These are phyloP conservation scores for Boehmeria nivea DNA, from an alignment of 306 rosid species.

Conservation along the genomic window DNA sequence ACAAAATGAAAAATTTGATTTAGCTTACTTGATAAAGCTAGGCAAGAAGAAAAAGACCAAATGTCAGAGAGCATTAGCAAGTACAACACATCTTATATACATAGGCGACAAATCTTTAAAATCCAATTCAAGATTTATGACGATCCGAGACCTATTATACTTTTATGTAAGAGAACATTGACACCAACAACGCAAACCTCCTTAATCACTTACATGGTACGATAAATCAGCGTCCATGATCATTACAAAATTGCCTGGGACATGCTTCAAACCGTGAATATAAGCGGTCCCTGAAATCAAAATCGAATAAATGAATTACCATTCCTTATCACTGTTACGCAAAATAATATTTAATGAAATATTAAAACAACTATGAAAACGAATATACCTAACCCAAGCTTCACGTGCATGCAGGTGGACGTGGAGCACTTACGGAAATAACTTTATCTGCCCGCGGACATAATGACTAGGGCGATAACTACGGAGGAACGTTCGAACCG, in stretches of 20 bases:
- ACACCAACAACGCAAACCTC: too few relatives aligned
- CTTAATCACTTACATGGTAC: slow-evolving; percentile 62
- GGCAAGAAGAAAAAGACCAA: slow-evolving; percentile 52
- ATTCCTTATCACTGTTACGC: background rate
- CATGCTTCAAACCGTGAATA: slow-evolving; percentile 89
- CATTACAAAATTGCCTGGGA: slow-evolving; percentile 84
- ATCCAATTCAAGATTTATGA: too few relatives aligned
- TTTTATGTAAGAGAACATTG: too few relatives aligned
- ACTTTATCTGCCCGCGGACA: too few relatives aligned
- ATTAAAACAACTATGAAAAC: background rate
- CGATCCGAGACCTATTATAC: too few relatives aligned
- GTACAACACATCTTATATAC: too few relatives aligned
- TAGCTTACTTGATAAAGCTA: slow-evolving; percentile 65
- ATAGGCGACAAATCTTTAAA: too few relatives aligned
- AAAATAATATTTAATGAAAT: background rate
- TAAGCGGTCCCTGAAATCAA: slow-evolving; percentile 84
- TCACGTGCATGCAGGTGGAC: too few relatives aligned
- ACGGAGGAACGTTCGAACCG: too few relatives aligned
- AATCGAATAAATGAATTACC: background rate
- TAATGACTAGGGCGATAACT: too few relatives aligned
- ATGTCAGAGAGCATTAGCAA: slow-evolving; percentile 7
- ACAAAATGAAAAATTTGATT: slow-evolving; percentile 12
- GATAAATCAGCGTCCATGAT: slow-evolving; percentile 98
- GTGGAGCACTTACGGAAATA: too few relatives aligned
- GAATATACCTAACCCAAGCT: slow-evolving; percentile 76